Conservation (phyloP, 1,139 yeast genomes). For the Candida tropicalis region DNA sequence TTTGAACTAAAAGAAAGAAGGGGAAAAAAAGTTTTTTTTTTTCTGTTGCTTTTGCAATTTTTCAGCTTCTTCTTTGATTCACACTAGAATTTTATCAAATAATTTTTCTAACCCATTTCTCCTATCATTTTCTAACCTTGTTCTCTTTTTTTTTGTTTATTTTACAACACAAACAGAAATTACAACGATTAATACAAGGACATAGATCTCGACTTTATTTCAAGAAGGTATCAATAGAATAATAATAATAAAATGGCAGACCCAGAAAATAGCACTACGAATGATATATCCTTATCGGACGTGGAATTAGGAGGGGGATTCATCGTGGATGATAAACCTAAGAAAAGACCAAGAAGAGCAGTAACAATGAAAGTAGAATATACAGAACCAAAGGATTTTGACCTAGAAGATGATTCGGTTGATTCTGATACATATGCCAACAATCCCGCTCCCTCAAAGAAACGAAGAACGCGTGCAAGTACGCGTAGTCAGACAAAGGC, state of each 20-base stretch:
- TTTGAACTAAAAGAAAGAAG: neutral
- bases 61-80: neutral
- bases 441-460: conserved; percentile 14
- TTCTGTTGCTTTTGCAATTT: conserved; percentile 2
- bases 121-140: neutral
- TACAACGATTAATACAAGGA: no score
- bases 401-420: conserved; percentile 15
- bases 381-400: conserved; percentile 24
- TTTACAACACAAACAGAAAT: neutral
- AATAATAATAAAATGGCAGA: conserved; percentile 8
- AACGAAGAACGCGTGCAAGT: conserved; percentile 21
- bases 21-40: no score
- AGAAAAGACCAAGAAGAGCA: conserved; percentile 21
- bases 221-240: no score
- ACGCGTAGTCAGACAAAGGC: conserved; percentile 13
- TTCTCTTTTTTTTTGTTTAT: neutral
- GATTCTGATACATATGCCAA: conserved; percentile 18
- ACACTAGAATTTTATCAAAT: neutral
- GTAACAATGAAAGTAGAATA: conserved; percentile 14
- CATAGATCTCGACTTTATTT: no score
- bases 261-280: conserved; percentile 5
- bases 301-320: conserved; percentile 44
- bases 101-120: neutral
- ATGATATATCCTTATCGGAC: conserved; percentile 11
- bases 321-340: conserved; percentile 38